Evolutionary conservation across 1,284 basidiomycete genomes (phyloP).

Genomic region (Leucoagaricus sp.): DNA sequence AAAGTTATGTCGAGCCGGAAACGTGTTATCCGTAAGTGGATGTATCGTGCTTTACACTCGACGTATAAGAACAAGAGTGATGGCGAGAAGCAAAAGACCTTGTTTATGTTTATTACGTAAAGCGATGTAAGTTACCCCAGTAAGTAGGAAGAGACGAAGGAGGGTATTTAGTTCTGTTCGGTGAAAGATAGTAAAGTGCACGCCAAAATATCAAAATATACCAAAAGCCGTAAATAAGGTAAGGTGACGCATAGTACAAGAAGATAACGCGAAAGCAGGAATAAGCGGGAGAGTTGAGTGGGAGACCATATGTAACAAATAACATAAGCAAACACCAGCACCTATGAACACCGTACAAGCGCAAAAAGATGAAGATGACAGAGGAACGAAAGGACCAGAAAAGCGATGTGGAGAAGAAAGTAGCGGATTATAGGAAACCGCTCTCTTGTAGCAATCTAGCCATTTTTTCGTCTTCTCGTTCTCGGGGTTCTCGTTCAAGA

Average conservation of each 20-base stretch:
- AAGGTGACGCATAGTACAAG: neutral
- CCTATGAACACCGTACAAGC: slow-evolving; percentile 18
- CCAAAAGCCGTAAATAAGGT: neutral
- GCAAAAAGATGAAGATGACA: slow-evolving; percentile 8
- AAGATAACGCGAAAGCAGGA: neutral
- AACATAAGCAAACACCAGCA: slow-evolving; percentile 24
- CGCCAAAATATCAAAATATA: neutral
- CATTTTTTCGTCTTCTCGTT: slow-evolving; percentile 94
- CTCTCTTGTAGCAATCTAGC: slow-evolving; percentile 85
- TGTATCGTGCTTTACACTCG: too few species aligned
- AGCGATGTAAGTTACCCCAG: neutral
- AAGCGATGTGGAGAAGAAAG: neutral
- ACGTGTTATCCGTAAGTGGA: too few species aligned
- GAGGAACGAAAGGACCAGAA: neutral
- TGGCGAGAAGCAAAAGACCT: too few species aligned
- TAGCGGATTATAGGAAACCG: slow-evolving; percentile 64
- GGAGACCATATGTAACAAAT: slow-evolving; percentile 17
- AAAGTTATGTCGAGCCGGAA: too few species aligned
- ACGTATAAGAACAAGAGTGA: too few species aligned
- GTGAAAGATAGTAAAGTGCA: neutral
- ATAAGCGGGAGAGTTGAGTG: neutral
- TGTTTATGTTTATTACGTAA: slow-evolving; percentile 6
- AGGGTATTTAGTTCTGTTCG: neutral
- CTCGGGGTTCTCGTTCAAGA: slow-evolving; percentile 87
- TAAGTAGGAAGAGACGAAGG: neutral